Conservation (phyloP, 2,329 filamentous ascomycete species). For the Aspergillus carbonarius region DNA sequence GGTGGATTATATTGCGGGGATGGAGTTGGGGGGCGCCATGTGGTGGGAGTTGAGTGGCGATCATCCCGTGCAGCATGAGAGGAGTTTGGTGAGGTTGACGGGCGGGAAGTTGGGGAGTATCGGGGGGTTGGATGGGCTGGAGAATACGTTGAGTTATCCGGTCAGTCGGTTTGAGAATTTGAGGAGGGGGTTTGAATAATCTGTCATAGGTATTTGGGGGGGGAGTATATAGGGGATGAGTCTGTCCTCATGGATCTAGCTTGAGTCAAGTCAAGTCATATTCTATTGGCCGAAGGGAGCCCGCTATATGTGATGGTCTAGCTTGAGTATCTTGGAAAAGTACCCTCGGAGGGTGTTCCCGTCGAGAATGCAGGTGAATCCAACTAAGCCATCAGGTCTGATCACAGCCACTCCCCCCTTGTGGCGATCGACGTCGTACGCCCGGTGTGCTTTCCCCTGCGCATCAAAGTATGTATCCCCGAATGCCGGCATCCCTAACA, state of each 20-base stretch:
- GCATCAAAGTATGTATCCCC: constrained; percentile 6
- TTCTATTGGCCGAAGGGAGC: too few relatives aligned
- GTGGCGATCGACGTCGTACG: not conserved
- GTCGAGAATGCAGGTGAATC: not conserved
- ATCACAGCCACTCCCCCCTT: constrained; percentile 3
- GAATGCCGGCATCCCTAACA: not conserved
- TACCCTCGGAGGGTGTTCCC: not conserved
- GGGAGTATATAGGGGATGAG: too few relatives aligned
- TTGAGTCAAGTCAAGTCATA: too few relatives aligned
- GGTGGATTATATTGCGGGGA: constrained; percentile 65
- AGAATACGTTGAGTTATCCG: constrained; percentile 54
- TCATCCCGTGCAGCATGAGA: constrained; percentile 9
- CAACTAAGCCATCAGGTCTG: constrained; percentile 6
- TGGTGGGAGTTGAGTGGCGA: constrained; percentile 93
- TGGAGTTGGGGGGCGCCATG: constrained; percentile 81
- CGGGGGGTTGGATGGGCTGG: constrained; percentile 43
- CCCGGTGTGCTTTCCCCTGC: not conserved
- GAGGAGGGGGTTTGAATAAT: not conserved
- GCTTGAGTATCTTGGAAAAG: constrained; percentile 1
- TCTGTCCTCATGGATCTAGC: too few relatives aligned
- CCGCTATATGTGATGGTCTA: too few relatives aligned
- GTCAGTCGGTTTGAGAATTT: constrained; percentile 54
- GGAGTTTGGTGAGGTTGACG: constrained; percentile 50
- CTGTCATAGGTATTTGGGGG: not conserved
- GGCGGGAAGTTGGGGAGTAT: constrained; percentile 31